Evolutionary conservation across 75 land plant genomes (phyloP).

Genomic region (Adiantum capillusveneris): DNA sequence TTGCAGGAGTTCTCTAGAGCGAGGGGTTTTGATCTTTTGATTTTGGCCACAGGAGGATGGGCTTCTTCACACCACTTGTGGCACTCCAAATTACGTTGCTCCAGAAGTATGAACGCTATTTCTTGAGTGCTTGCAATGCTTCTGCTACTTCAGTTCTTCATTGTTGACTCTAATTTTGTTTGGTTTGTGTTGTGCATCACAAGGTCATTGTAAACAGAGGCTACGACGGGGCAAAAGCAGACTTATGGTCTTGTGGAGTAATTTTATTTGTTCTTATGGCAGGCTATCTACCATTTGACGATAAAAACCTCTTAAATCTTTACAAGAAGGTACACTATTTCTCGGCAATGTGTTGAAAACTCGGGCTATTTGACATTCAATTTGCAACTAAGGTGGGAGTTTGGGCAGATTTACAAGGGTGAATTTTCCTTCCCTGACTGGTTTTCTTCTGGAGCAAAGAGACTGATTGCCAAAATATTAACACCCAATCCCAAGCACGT

Average conservation of each 20-base stretch:
- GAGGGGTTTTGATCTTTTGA: background rate
- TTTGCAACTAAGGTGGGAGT: background rate
- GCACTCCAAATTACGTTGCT: conserved; percentile 89
- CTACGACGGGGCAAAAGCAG: conserved; percentile 19
- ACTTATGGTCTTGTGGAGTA: conserved; percentile 22
- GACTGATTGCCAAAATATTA: conserved; percentile 22
- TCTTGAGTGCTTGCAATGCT: background rate
- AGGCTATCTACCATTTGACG: conserved; percentile 23
- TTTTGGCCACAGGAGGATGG: conserved; percentile 43
- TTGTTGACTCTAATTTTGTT: background rate
- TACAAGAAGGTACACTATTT: conserved; percentile 10
- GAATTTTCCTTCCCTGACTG: conserved; percentile 35
- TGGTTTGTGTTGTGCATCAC: background rate
- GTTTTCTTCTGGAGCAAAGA: conserved; percentile 37
- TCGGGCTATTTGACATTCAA: background rate
- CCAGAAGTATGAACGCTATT: conserved; percentile 52
- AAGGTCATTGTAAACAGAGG: conserved; percentile 16
- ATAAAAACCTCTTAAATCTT: conserved; percentile 3
- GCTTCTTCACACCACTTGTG: conserved; percentile 76
- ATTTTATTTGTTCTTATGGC: conserved; percentile 21
- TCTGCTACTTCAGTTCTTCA: too few relatives aligned
- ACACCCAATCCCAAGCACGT: conserved; percentile 38
- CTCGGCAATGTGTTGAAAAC: background rate
- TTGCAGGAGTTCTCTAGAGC: too few relatives aligned
- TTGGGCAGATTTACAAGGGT: conserved; percentile 28